These are phyloP conservation scores for Escallonia herrerae DNA, from an alignment of 129 eudicot species.

Conservation along the genomic window DNA sequence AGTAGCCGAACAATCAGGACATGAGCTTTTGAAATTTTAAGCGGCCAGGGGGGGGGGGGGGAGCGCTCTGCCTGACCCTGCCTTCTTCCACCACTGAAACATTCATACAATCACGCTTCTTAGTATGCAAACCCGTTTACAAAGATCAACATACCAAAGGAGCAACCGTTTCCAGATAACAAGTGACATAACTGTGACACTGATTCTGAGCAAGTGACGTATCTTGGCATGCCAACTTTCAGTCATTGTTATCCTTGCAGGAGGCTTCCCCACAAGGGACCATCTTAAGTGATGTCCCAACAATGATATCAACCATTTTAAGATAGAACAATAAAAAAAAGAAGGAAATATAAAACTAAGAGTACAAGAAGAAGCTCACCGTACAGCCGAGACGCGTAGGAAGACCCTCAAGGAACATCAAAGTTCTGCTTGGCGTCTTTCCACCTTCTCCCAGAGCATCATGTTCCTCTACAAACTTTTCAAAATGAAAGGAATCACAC, in stretches of 20 bases:
- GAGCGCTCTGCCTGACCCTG: too few species aligned
- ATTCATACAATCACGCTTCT: too few species aligned
- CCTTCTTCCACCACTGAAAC: too few species aligned
- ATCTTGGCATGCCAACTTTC: background rate
- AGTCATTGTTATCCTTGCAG: background rate
- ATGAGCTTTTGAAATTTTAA: too few species aligned
- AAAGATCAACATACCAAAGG: background rate
- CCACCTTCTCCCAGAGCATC: constrained; percentile 48
- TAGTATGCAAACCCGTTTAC: background rate
- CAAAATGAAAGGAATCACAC: constrained; percentile 69
- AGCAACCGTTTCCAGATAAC: background rate
- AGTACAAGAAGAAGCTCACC: constrained; percentile 33
- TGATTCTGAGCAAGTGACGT: background rate
- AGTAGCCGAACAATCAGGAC: too few species aligned
- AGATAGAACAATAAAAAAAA: background rate
- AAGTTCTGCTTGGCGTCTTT: constrained; percentile 69
- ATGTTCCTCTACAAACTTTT: constrained; percentile 81
- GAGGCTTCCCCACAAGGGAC: background rate
- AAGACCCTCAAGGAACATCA: constrained; percentile 82
- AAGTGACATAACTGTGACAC: too few species aligned
- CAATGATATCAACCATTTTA: too few species aligned
- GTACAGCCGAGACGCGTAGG: constrained; percentile 73
- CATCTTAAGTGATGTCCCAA: too few species aligned
- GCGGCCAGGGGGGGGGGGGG: too few species aligned
- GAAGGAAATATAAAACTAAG: background rate